These are phyloP conservation scores for Colletotrichum destructivum DNA, from an alignment of 2,329 filamentous ascomycete genomes.

Conservation along the genomic window DNA sequence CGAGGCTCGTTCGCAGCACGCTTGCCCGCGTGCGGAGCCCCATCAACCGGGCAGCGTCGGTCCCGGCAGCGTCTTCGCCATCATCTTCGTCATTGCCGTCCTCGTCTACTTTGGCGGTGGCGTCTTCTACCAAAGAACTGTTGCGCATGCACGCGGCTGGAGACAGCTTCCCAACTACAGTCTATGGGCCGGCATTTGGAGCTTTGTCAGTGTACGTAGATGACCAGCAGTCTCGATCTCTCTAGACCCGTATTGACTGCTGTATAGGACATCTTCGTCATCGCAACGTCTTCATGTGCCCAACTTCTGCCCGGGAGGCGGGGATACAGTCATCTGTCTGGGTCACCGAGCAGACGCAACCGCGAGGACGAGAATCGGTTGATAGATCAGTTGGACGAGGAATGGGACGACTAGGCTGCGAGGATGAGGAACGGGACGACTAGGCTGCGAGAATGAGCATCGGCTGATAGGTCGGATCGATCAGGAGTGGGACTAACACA, in stretches of 20 bases:
- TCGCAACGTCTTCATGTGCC: slow-evolving; percentile 78
- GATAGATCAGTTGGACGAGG: slow-evolving; percentile 96
- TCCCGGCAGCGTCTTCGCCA: slow-evolving; percentile 85
- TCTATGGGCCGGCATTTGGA: slow-evolving; percentile 90
- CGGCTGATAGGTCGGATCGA: too few species aligned
- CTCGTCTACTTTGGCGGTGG: slow-evolving; percentile 93
- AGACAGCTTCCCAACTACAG: slow-evolving; percentile 94
- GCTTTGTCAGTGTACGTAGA: slow-evolving; percentile 80
- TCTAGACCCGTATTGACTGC: slow-evolving; percentile 42
- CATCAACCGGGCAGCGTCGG: slow-evolving; percentile 81
- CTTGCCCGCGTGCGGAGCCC: slow-evolving; percentile 78
- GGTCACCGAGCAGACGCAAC: slow-evolving; percentile 66
- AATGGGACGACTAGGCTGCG: slow-evolving; percentile 84
- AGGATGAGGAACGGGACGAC: too few species aligned
- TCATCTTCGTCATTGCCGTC: slow-evolving; percentile 84
- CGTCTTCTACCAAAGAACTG: slow-evolving; percentile 94
- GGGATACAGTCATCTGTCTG: slow-evolving; percentile 77
- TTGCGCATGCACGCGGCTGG: slow-evolving; percentile 95
- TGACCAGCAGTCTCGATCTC: slow-evolving; percentile 43
- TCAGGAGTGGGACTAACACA: too few species aligned
- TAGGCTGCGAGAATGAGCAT: too few species aligned
- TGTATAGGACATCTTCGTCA: slow-evolving; percentile 75
- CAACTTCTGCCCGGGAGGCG: slow-evolving; percentile 75
- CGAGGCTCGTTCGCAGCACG: slow-evolving; percentile 87
- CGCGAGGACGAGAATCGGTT: slow-evolving; percentile 91